These are phyloP conservation scores for Saposhnikovia divaricata DNA, from an alignment of 129 eudicot genomes.

Conservation along the genomic window DNA sequence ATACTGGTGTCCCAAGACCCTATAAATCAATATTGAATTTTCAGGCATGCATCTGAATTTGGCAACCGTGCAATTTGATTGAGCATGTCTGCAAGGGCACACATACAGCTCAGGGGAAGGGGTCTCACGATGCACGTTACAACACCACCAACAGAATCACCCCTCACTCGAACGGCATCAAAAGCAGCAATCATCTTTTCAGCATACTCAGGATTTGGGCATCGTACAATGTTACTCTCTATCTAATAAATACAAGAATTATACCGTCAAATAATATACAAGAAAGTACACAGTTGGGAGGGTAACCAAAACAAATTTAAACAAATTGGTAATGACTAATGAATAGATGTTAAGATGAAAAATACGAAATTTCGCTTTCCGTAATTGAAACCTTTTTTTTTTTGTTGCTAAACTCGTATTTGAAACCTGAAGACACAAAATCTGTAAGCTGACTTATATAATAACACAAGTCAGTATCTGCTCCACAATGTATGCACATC, in stretches of 20 bases:
- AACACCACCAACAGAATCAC: constrained; percentile 99
- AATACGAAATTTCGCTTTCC: background rate
- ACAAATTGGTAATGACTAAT: background rate
- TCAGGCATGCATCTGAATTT: constrained; percentile 7
- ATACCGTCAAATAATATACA: background rate
- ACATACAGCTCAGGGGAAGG: background rate
- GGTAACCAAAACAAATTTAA: background rate
- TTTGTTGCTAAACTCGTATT: too few relatives aligned
- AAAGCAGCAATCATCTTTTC: constrained; percentile 98
- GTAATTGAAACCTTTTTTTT: background rate
- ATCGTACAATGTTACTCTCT: constrained; percentile 89
- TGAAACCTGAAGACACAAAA: background rate
- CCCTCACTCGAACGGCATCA: constrained; percentile 85
- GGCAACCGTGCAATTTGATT: background rate
- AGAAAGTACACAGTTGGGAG: background rate
- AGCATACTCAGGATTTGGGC: constrained; percentile 95
- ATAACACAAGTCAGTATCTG: background rate
- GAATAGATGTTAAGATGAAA: background rate
- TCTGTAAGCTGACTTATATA: background rate
- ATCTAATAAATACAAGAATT: constrained; percentile 31
- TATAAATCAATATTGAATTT: constrained; percentile 14
- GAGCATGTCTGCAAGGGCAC: background rate
- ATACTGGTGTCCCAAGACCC: constrained; percentile 99
- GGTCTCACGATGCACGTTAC: constrained; percentile 83
- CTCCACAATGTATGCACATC: background rate